These are phyloP conservation scores for Taiwanofungus camphoratus DNA, from an alignment of 1,284 basidiomycete genomes.

Conservation along the genomic window DNA sequence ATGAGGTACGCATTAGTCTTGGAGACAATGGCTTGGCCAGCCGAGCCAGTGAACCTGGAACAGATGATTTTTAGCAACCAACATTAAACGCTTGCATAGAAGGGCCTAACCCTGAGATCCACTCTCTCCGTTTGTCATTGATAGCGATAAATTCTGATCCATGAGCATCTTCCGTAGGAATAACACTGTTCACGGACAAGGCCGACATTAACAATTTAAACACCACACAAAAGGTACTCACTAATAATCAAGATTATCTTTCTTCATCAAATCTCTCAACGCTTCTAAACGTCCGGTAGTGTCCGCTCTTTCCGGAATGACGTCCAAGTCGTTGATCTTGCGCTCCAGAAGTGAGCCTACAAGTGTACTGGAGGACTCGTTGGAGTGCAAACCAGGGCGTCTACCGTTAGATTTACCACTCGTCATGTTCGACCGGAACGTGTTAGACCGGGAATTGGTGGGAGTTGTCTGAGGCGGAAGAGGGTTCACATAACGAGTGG, in stretches of 20 bases:
- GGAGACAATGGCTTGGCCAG: constrained; percentile 78
- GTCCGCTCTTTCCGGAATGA: constrained; percentile 46
- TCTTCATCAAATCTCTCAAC: constrained; percentile 64
- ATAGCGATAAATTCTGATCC: constrained; percentile 82
- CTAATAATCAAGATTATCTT: constrained; percentile 83
- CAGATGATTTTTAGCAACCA: neutral
- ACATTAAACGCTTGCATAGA: neutral
- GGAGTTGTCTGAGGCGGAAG: constrained; percentile 13
- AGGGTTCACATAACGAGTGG: constrained; percentile 8
- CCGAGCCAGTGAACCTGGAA: constrained; percentile 77
- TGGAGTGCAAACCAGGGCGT: constrained; percentile 43
- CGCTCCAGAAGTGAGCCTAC: constrained; percentile 65
- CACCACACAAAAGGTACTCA: constrained; percentile 37
- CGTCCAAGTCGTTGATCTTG: constrained; percentile 59
- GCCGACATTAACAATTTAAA: constrained; percentile 9
- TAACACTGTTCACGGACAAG: constrained; percentile 36
- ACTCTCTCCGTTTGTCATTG: constrained; percentile 79
- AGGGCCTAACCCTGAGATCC: constrained; percentile 77
- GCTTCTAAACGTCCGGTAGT: constrained; percentile 59
- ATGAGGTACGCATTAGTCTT: constrained; percentile 65
- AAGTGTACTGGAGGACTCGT: constrained; percentile 64
- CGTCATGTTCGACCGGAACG: constrained; percentile 23
- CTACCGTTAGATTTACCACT: constrained; percentile 13
- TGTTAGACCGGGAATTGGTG: constrained; percentile 21
- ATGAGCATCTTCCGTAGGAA: constrained; percentile 87